Percentiles rank a stretch among this genome's conserved stretches.
These are phyloP conservation scores for Stereum hirsutum DNA, from an alignment of 1,284 basidiomycete species.

Conservation along the genomic window DNA sequence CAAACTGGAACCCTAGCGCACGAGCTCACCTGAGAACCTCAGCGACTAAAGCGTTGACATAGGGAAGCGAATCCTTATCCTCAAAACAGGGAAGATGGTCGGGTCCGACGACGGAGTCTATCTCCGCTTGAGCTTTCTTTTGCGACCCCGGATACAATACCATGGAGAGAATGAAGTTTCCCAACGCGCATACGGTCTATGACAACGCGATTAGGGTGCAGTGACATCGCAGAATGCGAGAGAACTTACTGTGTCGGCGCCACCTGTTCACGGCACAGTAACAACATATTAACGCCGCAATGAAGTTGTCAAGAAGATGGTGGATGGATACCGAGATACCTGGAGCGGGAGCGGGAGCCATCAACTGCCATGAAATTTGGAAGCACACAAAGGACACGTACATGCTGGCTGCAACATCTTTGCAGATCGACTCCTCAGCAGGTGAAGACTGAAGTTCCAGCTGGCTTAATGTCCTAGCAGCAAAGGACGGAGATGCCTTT, in stretches of 20 bases:
- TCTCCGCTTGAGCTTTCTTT: constrained; percentile 10
- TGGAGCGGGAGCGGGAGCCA: too few relatives aligned
- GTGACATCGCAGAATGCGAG: not conserved
- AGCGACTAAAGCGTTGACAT: constrained; percentile 10
- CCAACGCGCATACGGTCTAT: constrained; percentile 9
- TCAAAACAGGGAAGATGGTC: constrained; percentile 10
- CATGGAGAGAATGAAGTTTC: constrained; percentile 13
- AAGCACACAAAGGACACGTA: too few relatives aligned
- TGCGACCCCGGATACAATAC: constrained; percentile 11
- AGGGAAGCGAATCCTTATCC: constrained; percentile 10
- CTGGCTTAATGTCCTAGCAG: too few relatives aligned
- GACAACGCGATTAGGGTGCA: not conserved
- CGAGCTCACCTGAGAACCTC: constrained; percentile 12
- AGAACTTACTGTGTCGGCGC: constrained; percentile 10
- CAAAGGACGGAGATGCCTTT: too few relatives aligned
- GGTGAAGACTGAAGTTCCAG: too few relatives aligned
- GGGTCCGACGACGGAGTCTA: constrained; percentile 9
- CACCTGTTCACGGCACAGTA: too few relatives aligned
- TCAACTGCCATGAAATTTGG: too few relatives aligned
- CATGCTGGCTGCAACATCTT: too few relatives aligned
- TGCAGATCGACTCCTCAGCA: too few relatives aligned
- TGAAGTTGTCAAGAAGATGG: too few relatives aligned
- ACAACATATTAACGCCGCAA: too few relatives aligned
- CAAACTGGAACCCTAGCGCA: constrained; percentile 6
- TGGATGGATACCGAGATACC: too few relatives aligned